Conservation (phyloP, 176 grass and related monocot species). For the Oryza glumipatula region DNA sequence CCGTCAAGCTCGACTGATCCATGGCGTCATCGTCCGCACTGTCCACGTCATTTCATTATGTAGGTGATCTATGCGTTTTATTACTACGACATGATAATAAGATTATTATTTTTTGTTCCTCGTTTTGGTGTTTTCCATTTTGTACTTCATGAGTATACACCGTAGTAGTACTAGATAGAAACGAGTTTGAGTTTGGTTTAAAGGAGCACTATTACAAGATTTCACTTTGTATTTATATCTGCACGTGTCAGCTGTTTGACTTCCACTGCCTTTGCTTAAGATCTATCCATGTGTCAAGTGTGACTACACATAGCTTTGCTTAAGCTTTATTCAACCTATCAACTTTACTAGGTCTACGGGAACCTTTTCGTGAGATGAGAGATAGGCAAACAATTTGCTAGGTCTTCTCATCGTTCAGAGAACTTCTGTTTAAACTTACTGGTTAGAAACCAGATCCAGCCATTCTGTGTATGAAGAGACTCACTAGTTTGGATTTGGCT, state of each 20-base stretch:
- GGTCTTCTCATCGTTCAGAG: not conserved
- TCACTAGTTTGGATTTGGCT: no score
- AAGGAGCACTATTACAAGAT: not conserved
- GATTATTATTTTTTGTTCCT: not conserved
- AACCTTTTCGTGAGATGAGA: conserved; percentile 37
- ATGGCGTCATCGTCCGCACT: not conserved
- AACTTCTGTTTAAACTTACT: not conserved
- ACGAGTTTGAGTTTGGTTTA: not conserved
- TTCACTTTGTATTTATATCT: not conserved
- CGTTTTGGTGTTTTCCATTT: not conserved
- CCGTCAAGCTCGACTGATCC: conserved; percentile 71
- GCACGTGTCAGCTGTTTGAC: not conserved
- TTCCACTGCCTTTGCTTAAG: not conserved
- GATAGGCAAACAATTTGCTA: not conserved
- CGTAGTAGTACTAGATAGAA: not conserved
- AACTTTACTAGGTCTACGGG: conserved; percentile 15
- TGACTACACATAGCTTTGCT: not conserved
- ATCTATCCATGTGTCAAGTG: conserved; percentile 6
- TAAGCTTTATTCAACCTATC: not conserved
- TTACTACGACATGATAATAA: conserved; percentile 1
- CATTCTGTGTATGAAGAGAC: no score
- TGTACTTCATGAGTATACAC: not conserved
- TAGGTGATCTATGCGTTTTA: not conserved
- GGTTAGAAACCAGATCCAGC: no score
- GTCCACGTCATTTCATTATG: not conserved